Percentiles rank a stretch among this genome's conserved stretches.
Conservation (phyloP, 2,329 filamentous ascomycete genomes). For the Colletotrichum sojae region DNA sequence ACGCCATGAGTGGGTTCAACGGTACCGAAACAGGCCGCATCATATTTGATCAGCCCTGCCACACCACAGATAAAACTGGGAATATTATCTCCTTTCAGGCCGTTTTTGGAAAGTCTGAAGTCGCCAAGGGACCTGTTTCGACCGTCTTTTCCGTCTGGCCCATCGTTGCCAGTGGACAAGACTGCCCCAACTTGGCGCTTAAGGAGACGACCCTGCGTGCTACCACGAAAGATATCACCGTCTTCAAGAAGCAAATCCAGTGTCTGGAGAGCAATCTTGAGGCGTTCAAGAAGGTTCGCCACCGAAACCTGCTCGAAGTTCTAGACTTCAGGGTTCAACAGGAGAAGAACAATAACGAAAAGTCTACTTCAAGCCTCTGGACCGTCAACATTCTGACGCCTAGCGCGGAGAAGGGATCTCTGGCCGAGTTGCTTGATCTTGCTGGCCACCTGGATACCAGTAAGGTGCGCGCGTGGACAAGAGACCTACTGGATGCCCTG, state of each 20-base stretch:
- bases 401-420: conserved; percentile 84
- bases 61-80: conserved; percentile 73
- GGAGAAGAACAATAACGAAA: conserved; percentile 56
- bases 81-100: conserved; percentile 77
- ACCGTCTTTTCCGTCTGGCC: conserved; percentile 81
- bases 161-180: conserved; percentile 67
- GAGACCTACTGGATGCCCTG: conserved; percentile 89
- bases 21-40: conserved; percentile 56
- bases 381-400: conserved; percentile 82
- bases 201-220: conserved; percentile 78
- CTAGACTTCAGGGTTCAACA: conserved; percentile 86
- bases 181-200: conserved; percentile 77
- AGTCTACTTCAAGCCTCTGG: conserved; percentile 65
- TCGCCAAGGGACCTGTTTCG: conserved; percentile 76
- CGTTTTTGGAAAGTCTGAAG: conserved; percentile 77
- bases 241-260: conserved; percentile 83
- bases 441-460: conserved; percentile 80
- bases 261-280: conserved; percentile 83
- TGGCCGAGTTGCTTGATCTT: conserved; percentile 86
- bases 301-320: conserved; percentile 83
- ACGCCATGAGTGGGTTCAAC: conserved; percentile 50
- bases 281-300: conserved; percentile 79
- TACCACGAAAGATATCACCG: conserved; percentile 69
- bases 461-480: conserved; percentile 90
- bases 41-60: conserved; percentile 78